Evolutionary conservation across 768 basidiomycete species (phyloP), one percentile per base, ranked within the genome.

Genomic region (Sarcomyxa edulis): DNA sequence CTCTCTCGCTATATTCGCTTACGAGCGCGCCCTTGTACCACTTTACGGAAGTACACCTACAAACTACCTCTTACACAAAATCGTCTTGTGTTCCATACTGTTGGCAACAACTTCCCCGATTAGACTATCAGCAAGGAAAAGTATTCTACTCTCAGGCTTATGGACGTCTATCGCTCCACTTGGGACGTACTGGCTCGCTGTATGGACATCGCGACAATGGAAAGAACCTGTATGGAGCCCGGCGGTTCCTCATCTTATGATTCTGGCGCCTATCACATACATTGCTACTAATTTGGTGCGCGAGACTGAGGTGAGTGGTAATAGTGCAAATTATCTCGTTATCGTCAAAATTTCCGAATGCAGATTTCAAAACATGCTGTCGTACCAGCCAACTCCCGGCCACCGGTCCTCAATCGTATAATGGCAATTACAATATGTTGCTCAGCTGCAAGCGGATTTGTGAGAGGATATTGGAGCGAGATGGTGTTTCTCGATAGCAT

Each of bases 1-100:
- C 24, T 81, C 83, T 3, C 67, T 87, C 22, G 65, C 76, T 38
- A 63, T 78, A 12, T 78, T 74, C 46, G 61, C 72, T 5, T 85
- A 88, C 51, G 70, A 75, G 54, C 76, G 74, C 23, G 68, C 76
- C 7, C 51, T 90, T n/a, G 58, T 68, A 39, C 87, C 87, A 11
- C 60, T 88, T 3, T 89, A 87, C 54, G 85, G 79, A 32, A 63
- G 70, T 9, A 65, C 68, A 6, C 74, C 82, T 0, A 75, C 80
- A 1, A 62, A 60, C 0, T 62, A 67, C 38, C 63, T 77, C 25
- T 60, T 88, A 33, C 54, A 65, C 38, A 52, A 59, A 35, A 46
- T 65, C 11, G 45, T 64, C 18, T 41, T 65, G 18, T 51, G 50
- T 28, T 60, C 66, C 14, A 51, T 67, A 18, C 35, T 70, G 11